A percentile compares a stretch with the other conserved stretches of the same genome.
These are phyloP conservation scores for Metarhizium brunneum DNA, from an alignment of 2,329 filamentous ascomycete species.

Conservation along the genomic window DNA sequence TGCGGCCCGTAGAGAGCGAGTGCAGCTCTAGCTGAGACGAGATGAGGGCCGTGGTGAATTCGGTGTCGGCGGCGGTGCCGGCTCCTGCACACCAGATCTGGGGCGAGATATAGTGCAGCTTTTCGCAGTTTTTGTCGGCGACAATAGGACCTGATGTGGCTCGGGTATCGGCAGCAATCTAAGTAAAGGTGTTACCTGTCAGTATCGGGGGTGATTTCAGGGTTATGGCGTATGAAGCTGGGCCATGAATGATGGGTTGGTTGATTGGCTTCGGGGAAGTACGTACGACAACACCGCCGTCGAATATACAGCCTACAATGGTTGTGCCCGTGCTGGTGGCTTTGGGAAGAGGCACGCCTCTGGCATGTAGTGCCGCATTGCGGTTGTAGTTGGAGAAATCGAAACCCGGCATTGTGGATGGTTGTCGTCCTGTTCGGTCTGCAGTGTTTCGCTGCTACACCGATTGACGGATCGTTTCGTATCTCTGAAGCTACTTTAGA, in stretches of 20 bases:
- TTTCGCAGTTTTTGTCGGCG: constrained; percentile 99
- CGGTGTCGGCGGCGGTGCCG: constrained; percentile 94
- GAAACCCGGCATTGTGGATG: constrained; percentile 77
- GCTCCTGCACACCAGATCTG: constrained; percentile 99
- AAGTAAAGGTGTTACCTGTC: not conserved
- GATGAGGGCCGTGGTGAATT: constrained; percentile 98
- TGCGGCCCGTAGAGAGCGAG: constrained; percentile 89
- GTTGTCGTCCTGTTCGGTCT: constrained; percentile 4
- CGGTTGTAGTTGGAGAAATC: constrained; percentile 99
- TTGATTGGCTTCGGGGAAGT: not conserved
- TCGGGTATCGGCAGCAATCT: constrained; percentile 97
- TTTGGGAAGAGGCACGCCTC: constrained; percentile 90
- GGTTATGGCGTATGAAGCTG: not conserved
- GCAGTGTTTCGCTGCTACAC: constrained; percentile 1
- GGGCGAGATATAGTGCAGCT: constrained; percentile 96
- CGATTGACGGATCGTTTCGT: not conserved
- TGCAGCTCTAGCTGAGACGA: constrained; percentile 98
- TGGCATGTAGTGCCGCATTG: constrained; percentile 90
- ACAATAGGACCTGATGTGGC: constrained; percentile 96
- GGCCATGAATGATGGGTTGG: not conserved
- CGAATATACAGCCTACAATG: constrained; percentile 94
- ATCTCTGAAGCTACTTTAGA: not conserved
- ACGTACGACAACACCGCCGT: constrained; percentile 88
- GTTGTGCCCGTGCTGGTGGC: constrained; percentile 98
- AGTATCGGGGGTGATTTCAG: not conserved